Base-by-base conservation (phyloP, 805 yeast species). In the Kregervanrija fluxuum region DNA sequence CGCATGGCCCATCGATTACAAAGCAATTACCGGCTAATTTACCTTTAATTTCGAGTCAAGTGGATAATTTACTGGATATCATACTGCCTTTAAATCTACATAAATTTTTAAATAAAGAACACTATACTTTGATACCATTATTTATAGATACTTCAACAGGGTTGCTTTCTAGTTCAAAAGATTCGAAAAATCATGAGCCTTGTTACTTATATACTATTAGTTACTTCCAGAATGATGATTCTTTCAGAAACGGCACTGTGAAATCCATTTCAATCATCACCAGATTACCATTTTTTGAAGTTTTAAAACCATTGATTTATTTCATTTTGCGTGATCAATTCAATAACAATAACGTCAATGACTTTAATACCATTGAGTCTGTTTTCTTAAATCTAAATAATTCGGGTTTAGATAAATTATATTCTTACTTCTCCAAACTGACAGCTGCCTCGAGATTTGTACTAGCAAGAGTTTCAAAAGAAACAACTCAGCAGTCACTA, bases 1-100 rank as follows among this genome's bases (percentile, higher is more conserved):
- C 77, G 54, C 69, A 77, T 44, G 96, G 96, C 0, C 82, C 93
- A 0, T 67, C 75, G 4, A 63, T 88, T 31, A 68, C 68, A 42
- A 74, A 75, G 51, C 89, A 82, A 54, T 70, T 74, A 42, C 91
- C 95, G 0, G 16, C 41, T 61, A 65, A 41, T 53, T 75, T 39
- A 76, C 82, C 80, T 35, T 73, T 81, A 77, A 66, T 82, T 8
- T 85, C 86, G 0, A 77, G 76, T 49, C 82, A 77, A 53, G 67
- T 77, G 30, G 60, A 51, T 10, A 43, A 47, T 31, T 22, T 61
- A 5, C 42, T 55, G 1, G 57, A 54, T 37, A 33, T 54, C 4
- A 38, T 59, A 2, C 57, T 60, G 55, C 67, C 67, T 8, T 38
- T 49, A 16, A 61, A 61, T 39, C 81, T 82, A 51, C 65, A 62